Evolutionary conservation across 2,329 filamentous ascomycete species (phyloP).

Genomic region (Fusarium verticillioides): DNA sequence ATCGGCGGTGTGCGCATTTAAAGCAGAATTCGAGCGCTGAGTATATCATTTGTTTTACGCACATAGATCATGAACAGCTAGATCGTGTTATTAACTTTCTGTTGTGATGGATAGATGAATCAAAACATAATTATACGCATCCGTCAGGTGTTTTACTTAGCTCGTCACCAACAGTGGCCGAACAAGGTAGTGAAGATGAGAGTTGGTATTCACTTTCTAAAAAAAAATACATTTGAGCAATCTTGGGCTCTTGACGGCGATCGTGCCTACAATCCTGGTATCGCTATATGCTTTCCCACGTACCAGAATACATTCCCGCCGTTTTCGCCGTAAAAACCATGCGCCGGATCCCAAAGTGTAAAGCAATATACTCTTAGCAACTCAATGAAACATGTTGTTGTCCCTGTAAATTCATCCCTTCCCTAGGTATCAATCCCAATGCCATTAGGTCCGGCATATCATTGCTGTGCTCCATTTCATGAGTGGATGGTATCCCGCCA

Average conservation of each 20-base stretch:
- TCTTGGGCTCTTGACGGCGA: conserved; percentile 6
- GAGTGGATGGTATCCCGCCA: conserved; percentile 26
- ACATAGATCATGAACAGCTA: conserved; percentile 19
- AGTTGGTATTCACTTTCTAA: conserved; percentile 7
- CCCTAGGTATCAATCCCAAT: conserved; percentile 30
- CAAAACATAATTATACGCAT: neutral
- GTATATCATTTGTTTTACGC: conserved; percentile 22
- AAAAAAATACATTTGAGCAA: conserved; percentile 22
- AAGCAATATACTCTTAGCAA: neutral
- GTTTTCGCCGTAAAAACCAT: conserved; percentile 19
- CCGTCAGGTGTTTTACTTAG: neutral
- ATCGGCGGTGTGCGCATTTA: conserved; percentile 7
- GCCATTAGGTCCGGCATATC: conserved; percentile 9
- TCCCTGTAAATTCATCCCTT: conserved; percentile 1
- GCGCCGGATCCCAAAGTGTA: neutral
- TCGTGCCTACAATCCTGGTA: conserved; percentile 2
- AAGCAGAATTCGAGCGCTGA: conserved; percentile 24
- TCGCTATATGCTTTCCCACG: neutral
- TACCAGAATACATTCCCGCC: conserved; percentile 8
- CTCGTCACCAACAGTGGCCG: neutral
- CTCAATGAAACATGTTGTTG: conserved; percentile 12
- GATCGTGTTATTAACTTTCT: conserved; percentile 7
- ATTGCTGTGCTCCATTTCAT: conserved; percentile 22
- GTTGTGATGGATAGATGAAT: conserved; percentile 17
- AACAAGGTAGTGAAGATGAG: conserved; percentile 6